Base-by-base conservation (phyloP, 2,329 filamentous ascomycete species). In the Colletotrichum magnum region DNA sequence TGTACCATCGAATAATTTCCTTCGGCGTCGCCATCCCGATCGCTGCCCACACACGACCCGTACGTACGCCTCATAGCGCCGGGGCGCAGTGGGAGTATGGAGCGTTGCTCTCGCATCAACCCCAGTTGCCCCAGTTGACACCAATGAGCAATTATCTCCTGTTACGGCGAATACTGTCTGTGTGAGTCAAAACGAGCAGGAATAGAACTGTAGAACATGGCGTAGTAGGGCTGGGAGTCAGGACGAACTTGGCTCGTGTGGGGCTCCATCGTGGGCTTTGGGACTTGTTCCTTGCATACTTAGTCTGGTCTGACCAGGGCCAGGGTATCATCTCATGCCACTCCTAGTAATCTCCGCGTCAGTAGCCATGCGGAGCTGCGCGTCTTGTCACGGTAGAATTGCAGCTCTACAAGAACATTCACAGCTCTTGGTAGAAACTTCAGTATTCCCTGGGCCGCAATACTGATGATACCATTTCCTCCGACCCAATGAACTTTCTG, bases 1-100 rank as follows among this genome's bases (percentile, higher is more conserved):
- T 12, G 12, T 45, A 26, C 21, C 9, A n/a, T 43, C 15, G 5
- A 9, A 13, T 9, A 50, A 9, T 3, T 36, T 18, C 18, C 18
- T 41, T 18, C 13, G 24, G 28, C 57, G 50, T 41, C 48, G 36
- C 18, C 15, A 16, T 50, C 10, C 10, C 43, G n/a, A 56, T n/a
- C 3, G n/a, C 18, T 32, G n/a, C 43, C 64, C 51, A 50, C 51
- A 56, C 6, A 4, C 26, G 43, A 24, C 41, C 50, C 28, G 41
- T 39, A 12, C 24, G 64, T 67, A 62, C 51, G 58, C 50, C 64
- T 67, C 57, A 66, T 66, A 54, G 63, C 32, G 43, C n/a, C 26
- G 64, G 36, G 64, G 64, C 64, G 64, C 64, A 67, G 58, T 62
- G 18, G 16, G 15, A 41, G 13, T 41, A 16, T 32, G 32, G 43